Base-by-base conservation (phyloP, 345 rosid species). In the Ailanthus altissimus region DNA sequence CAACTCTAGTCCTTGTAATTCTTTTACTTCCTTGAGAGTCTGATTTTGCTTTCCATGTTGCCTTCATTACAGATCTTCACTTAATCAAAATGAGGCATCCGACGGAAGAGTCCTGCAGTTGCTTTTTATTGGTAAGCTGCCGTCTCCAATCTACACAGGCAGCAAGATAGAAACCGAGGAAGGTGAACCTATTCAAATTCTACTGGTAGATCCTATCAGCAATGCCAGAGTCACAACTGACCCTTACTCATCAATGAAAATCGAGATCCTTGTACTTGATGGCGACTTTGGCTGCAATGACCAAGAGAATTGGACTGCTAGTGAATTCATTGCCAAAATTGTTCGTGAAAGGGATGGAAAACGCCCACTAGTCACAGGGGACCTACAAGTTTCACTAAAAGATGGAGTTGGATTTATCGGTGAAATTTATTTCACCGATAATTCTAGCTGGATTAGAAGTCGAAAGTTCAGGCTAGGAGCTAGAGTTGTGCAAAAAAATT, bases 401-500 rank as follows among this genome's bases (percentile, higher is more conserved):
- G 70, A 76, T 53, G 98, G 99, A 32, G 84, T 82, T 3, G 97
- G 86, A 40, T 26, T 47, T 12, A 42, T 93, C 4, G 78, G 80
- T 43, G 85, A 89, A 2, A 47, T 96, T 1, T 54, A 59, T 2
- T 92, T 93, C 80, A 85, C 99, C 0, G 99, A 96, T 73, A 96
- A 93, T 18, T 89, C 94, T 4, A 90, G 97, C 38, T 96, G 99
- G 99, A 86, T 85, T 6, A 83, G 88, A 21, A 86, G 97, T 62
- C 15, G 97, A 38, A 87, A 76, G 75, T 96, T 96, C 83, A 83
- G 93, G 79, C 57, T 96, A 70, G 99, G 97, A 46, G 99, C 90
- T 70, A 86, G 75, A 53, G 57, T 82, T 15, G 40, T 80, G 57
- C 86, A 79, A 53, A 90, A 61, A 32, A 28, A 16, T 61, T 53